Percentiles rank a stretch among this genome's conserved stretches.
phyloP scores from a whole-genome alignment of 306 rosid species.

The Citrullus mucosospermus region DNA sequence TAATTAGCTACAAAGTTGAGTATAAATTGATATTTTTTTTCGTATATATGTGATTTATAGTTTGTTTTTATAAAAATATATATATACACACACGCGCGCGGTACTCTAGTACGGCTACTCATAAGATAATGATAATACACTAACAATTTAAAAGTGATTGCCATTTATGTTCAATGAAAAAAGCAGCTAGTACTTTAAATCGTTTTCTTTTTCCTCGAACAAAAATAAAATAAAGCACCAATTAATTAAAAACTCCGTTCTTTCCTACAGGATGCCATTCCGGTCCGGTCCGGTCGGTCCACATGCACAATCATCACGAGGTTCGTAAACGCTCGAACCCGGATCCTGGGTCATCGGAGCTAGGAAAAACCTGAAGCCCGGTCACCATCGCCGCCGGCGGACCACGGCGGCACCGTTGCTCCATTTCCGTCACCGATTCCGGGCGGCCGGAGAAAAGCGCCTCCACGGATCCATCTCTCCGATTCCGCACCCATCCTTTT shows the following conservation, averaged over 20 bases:
- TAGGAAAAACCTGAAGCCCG: slow-evolving; percentile 47
- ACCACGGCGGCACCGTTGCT: slow-evolving; percentile 80
- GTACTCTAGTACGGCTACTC: not conserved
- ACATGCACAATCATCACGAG: slow-evolving; percentile 18
- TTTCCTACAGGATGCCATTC: not conserved
- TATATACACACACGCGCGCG: too few species aligned
- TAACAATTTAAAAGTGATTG: not conserved
- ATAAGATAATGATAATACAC: not conserved
- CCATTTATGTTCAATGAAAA: too few species aligned
- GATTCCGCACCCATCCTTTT: slow-evolving; percentile 43
- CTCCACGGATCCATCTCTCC: slow-evolving; percentile 50
- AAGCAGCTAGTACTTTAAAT: not conserved
- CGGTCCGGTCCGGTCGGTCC: not conserved
- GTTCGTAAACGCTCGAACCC: slow-evolving; percentile 51
- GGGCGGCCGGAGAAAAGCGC: slow-evolving; percentile 34
- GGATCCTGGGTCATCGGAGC: slow-evolving; percentile 43
- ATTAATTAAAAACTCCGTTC: not conserved
- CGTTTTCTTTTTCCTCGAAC: not conserved
- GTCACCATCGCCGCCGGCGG: slow-evolving; percentile 66
- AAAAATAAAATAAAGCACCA: not conserved
- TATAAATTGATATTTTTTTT: too few species aligned
- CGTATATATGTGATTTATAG: too few species aligned
- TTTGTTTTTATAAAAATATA: too few species aligned
- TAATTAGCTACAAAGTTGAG: too few species aligned
- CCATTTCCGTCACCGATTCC: slow-evolving; percentile 50